Conservation (phyloP, 2,329 filamentous ascomycete genomes). For the Fusarium neocosmosporiellum region DNA sequence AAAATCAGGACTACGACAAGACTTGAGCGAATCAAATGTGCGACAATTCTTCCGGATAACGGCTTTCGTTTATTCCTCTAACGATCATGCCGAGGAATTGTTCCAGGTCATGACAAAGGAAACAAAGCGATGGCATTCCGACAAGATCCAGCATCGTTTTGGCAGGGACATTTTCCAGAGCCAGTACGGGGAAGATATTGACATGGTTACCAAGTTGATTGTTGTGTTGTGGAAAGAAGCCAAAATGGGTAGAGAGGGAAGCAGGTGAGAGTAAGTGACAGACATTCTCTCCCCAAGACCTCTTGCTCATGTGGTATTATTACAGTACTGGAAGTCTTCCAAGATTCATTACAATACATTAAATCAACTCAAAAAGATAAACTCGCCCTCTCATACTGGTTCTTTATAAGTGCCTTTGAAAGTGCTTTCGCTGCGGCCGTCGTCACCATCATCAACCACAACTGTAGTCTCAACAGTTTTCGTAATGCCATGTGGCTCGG, state of each 20-base stretch:
- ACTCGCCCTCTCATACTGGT: not conserved
- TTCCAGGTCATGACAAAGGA: not conserved
- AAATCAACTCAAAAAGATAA: not conserved
- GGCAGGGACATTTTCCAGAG: not conserved
- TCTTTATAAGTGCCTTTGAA: not conserved
- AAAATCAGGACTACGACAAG: not conserved
- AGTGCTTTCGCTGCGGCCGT: constrained; percentile 7
- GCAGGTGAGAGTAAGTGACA: not conserved
- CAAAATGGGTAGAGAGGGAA: not conserved
- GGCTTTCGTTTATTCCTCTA: not conserved
- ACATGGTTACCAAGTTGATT: not conserved
- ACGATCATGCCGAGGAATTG: not conserved
- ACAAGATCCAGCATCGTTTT: not conserved
- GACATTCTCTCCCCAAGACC: not conserved
- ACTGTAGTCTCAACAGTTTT: constrained; percentile 32
- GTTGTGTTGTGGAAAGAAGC: not conserved
- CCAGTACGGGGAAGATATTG: not conserved
- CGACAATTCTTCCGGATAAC: not conserved
- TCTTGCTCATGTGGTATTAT: not conserved
- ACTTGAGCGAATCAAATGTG: not conserved
- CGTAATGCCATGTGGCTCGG: constrained; percentile 23
- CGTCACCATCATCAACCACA: constrained; percentile 14
- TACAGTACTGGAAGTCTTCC: not conserved
- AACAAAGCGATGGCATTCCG: not conserved
- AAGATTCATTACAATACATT: not conserved